Evolutionary conservation across 495 filamentous ascomycete species (phyloP).

Genomic region (Oidiodendron maius): DNA sequence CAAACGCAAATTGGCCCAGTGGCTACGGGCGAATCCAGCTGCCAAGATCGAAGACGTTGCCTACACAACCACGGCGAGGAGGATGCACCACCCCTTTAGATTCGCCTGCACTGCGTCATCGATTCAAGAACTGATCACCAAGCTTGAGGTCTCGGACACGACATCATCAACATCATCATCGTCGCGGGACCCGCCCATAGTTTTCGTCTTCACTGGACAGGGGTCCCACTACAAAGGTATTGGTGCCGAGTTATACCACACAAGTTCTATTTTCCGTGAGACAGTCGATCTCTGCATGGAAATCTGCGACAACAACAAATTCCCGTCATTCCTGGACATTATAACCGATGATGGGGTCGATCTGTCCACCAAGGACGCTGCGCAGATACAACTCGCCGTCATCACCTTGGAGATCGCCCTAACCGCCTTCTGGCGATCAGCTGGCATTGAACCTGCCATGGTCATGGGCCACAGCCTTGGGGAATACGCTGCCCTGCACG

Average conservation of each 20-base stretch:
- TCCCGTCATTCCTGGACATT: constrained; percentile 29
- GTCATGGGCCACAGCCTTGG: no score
- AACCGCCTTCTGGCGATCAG: constrained; percentile 72
- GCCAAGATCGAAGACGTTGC: no score
- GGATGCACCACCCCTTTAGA: no score
- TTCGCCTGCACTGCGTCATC: no score
- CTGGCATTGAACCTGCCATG: constrained; percentile 74
- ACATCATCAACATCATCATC: no score
- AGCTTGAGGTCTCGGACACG: no score
- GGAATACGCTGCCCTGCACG: constrained; percentile 80
- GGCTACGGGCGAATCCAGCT: no score
- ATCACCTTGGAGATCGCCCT: constrained; percentile 72
- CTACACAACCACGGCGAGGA: no score
- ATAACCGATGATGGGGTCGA: constrained; percentile 60
- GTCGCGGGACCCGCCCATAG: constrained; percentile 38
- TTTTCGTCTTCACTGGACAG: constrained; percentile 64
- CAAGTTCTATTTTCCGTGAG: constrained; percentile 55
- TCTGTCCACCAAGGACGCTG: no score
- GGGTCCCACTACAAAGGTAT: constrained; percentile 58
- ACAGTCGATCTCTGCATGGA: constrained; percentile 59
- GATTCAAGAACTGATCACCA: no score
- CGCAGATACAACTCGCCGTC: constrained; percentile 65
- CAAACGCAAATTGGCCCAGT: constrained; percentile 42
- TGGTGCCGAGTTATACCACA: constrained; percentile 61
- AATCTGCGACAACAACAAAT: not conserved